phyloP scores from a whole-genome alignment of 805 yeast species.

The Komagataella pseudopastoris region DNA sequence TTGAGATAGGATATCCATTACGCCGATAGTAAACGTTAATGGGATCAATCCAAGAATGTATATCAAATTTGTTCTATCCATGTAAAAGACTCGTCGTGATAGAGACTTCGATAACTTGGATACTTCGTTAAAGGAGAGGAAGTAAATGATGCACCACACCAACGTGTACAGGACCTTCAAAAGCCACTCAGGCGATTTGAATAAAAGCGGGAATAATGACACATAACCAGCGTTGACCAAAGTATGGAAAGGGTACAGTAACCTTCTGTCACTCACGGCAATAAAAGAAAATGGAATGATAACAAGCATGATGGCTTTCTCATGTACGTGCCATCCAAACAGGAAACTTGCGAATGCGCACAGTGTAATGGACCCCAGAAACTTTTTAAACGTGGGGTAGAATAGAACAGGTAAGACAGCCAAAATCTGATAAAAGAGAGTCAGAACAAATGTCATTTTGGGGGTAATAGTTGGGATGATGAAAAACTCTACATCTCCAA shows the following conservation, averaged over 20 bases:
- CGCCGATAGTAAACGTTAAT: conserved; percentile 31
- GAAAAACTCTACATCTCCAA: conserved; percentile 78
- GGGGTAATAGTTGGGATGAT: conserved; percentile 78
- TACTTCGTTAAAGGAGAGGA: conserved; percentile 59
- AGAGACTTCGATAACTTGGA: conserved; percentile 28
- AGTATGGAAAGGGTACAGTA: conserved; percentile 58
- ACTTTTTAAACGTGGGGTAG: conserved; percentile 65
- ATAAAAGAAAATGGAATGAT: conserved; percentile 80
- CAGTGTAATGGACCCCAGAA: conserved; percentile 71
- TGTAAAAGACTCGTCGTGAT: conserved; percentile 35
- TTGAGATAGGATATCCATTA: conserved; percentile 41
- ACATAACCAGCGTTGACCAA: conserved; percentile 73
- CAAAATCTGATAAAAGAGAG: conserved; percentile 73
- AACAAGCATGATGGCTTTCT: conserved; percentile 85
- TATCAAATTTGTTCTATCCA: conserved; percentile 56
- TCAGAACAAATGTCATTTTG: conserved; percentile 57
- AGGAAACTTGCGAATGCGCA: conserved; percentile 87
- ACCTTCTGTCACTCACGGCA: conserved; percentile 54
- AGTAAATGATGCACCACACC: conserved; percentile 75
- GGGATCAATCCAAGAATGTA: conserved; percentile 60
- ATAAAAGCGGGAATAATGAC: conserved; percentile 78
- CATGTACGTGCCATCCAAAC: conserved; percentile 99
- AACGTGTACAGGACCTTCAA: conserved; percentile 67
- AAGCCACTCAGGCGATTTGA: conserved; percentile 66
- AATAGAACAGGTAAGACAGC: conserved; percentile 60